A percentile compares a stretch with the other conserved stretches of the same genome.
Evolutionary conservation across 371 early-diverging fungal genomes (phyloP).

Genomic region (Mucor circinelloides): DNA sequence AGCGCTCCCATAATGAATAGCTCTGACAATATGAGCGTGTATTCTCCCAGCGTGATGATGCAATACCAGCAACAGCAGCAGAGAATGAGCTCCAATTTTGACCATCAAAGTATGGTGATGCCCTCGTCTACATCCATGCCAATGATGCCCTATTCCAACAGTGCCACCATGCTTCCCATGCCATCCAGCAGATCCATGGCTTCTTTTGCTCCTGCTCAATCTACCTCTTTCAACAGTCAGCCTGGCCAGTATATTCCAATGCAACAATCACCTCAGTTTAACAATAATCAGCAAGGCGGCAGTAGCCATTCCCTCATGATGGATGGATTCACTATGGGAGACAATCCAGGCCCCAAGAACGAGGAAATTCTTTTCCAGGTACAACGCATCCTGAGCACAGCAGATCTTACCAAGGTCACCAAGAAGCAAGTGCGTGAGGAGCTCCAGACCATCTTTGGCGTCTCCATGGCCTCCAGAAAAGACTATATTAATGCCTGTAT

Average conservation of each 20-base stretch:
- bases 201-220: constrained; percentile 19
- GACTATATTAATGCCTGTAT: constrained; percentile 63
- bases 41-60: constrained; percentile 10
- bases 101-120: constrained; percentile 35
- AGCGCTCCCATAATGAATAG: constrained; percentile 4
- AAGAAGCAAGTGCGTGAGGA: constrained; percentile 76
- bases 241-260: constrained; percentile 31
- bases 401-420: constrained; percentile 81
- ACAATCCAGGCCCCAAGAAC: constrained; percentile 52
- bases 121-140: constrained; percentile 39
- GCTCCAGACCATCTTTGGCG: constrained; percentile 44
- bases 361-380: constrained; percentile 80
- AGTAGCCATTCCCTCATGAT: constrained; percentile 39
- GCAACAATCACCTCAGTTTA: constrained; percentile 27
- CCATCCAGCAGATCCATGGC: constrained; percentile 24
- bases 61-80: constrained; percentile 2
- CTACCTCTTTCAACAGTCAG: constrained; percentile 14
- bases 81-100: constrained; percentile 24
- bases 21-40: constrained; percentile 27
- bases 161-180: constrained; percentile 24
- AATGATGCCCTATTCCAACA: constrained; percentile 36
- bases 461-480: constrained; percentile 48
- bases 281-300: constrained; percentile 6
- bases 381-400: constrained; percentile 70
- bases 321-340: constrained; percentile 33